Conservation (phyloP, 2,329 filamentous ascomycete species). For the Fusarium sp. region DNA sequence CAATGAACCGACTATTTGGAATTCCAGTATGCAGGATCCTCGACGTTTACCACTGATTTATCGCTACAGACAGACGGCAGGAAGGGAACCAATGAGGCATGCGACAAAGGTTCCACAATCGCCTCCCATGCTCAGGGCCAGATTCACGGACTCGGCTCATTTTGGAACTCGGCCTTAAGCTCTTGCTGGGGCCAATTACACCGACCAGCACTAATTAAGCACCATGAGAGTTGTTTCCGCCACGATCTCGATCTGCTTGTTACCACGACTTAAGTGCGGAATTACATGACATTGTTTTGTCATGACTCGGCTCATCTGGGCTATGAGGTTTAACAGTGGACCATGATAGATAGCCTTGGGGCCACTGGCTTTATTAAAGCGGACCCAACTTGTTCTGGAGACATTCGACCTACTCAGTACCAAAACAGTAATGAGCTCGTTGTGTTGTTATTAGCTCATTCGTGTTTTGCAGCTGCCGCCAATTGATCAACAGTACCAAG, state of each 20-base stretch:
- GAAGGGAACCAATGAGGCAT: conserved; percentile 22
- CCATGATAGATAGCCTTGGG: conserved; percentile 10
- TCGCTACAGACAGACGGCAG: conserved; percentile 4
- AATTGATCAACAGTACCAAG: conserved; percentile 1
- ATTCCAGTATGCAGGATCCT: neutral
- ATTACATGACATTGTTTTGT: conserved; percentile 12
- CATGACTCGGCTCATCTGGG: conserved; percentile 15
- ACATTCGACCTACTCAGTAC: neutral
- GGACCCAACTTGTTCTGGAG: neutral
- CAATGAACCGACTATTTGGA: neutral
- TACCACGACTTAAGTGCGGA: conserved; percentile 13
- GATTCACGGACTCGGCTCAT: conserved; percentile 15
- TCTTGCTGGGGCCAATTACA: conserved; percentile 19
- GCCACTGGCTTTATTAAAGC: conserved; percentile 4
- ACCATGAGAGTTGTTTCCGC: conserved; percentile 13
- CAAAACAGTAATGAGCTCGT: neutral
- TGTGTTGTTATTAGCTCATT: neutral
- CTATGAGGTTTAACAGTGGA: conserved; percentile 7
- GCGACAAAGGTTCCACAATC: conserved; percentile 31
- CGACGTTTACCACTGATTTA: conserved; percentile 5
- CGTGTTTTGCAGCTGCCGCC: neutral
- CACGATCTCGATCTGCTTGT: conserved; percentile 29
- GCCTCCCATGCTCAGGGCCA: conserved; percentile 24
- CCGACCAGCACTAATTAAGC: conserved; percentile 11
- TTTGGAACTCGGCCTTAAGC: conserved; percentile 9